phyloP scores from a whole-genome alignment of 257 asterid genomes.

The Nicotiana benthamiana region DNA sequence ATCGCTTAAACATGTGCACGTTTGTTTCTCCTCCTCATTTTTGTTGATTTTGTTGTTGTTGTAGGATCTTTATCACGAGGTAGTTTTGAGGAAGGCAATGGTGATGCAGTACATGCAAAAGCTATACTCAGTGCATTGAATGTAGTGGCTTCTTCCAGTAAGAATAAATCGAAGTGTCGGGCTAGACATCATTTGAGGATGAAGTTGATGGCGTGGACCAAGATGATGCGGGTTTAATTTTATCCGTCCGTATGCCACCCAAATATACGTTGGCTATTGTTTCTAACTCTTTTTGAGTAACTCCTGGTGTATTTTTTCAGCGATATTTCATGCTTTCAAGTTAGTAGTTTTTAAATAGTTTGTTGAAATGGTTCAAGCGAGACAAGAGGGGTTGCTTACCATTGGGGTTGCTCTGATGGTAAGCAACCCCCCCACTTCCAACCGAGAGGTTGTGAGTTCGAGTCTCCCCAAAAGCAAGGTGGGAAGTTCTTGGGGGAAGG shows the following conservation, averaged over 20 bases:
- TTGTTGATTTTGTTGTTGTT: neutral
- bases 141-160: slow-evolving; percentile 78
- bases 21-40: neutral
- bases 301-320: neutral
- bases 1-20: neutral
- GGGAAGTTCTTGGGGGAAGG: too few species aligned
- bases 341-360: too few species aligned
- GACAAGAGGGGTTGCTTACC: too few species aligned
- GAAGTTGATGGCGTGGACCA: slow-evolving; percentile 69
- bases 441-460: too few species aligned
- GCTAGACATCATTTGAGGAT: slow-evolving; percentile 57
- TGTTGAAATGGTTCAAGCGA: too few species aligned
- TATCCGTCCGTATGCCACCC: neutral
- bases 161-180: slow-evolving; percentile 34
- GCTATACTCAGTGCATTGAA: slow-evolving; percentile 62
- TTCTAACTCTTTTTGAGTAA: slow-evolving; percentile 12
- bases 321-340: too few species aligned
- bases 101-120: too few species aligned
- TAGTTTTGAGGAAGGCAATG: slow-evolving; percentile 43
- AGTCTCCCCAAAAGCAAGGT: too few species aligned
- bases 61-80: slow-evolving; percentile 56
- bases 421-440: too few species aligned
- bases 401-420: too few species aligned
- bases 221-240: slow-evolving; percentile 57
- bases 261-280: too few species aligned